These are phyloP conservation scores for Albizia julibrissin DNA, from an alignment of 306 rosid genomes.

Conservation along the genomic window DNA sequence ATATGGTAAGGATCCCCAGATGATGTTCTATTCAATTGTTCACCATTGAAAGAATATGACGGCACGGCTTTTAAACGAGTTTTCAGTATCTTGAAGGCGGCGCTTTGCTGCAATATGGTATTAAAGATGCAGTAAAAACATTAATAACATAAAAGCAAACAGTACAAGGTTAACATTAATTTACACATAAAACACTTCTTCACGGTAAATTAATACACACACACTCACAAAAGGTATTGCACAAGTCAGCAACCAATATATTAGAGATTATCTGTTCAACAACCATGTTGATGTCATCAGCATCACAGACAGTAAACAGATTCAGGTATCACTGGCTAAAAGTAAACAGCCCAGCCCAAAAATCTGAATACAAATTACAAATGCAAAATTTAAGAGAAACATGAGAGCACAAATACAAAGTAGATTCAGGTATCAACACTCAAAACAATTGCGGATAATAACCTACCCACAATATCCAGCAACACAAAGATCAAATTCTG, in stretches of 20 bases:
- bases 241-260: background rate
- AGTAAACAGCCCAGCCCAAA: background rate
- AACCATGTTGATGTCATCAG: background rate
- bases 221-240: background rate
- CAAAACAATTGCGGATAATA: background rate
- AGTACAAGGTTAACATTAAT: slow-evolving; percentile 9
- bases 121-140: slow-evolving; percentile 29
- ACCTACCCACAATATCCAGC: background rate
- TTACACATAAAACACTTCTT: background rate
- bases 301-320: background rate
- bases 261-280: background rate
- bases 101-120: slow-evolving; percentile 81
- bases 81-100: slow-evolving; percentile 86
- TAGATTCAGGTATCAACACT: background rate
- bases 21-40: slow-evolving; percentile 55
- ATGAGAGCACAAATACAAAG: background rate
- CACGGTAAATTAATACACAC: background rate
- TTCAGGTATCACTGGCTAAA: background rate
- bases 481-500: background rate
- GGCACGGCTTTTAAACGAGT: slow-evolving; percentile 94
- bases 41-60: slow-evolving; percentile 64
- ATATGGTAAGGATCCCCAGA: slow-evolving; percentile 65
- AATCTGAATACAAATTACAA: background rate
- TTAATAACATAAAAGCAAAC: background rate
- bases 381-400: background rate